Base-by-base conservation (phyloP, 2,329 filamentous ascomycete species). In the Exophiala bonariae region DNA sequence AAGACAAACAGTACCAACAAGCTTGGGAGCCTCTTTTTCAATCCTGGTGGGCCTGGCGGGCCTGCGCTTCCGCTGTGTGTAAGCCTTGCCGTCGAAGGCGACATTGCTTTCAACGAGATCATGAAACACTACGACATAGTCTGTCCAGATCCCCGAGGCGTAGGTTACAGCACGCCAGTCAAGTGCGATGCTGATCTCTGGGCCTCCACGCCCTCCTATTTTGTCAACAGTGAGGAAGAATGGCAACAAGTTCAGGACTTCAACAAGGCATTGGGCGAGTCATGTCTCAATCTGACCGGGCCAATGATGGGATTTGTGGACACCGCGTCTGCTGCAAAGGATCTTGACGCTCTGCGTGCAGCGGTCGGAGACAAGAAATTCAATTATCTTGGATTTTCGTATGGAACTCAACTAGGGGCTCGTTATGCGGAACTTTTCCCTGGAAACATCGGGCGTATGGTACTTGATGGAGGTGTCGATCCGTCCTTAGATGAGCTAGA, bases 401-500 rank as follows among this genome's bases (percentile, higher is more conserved):
- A 77, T 55, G 73, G 73, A 4, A 69, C 69, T 1, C 67, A 71
- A 52, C 60, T 76, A 13, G 73, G 69, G 17, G 61, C 64, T 6
- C 64, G 67, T 31, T 76, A 75, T 51, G 72, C 72, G 1, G 60
- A 68, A 47, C 61, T 75, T 2, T 77, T 66, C 55, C 73, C 74
- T 3, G 53, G 70, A 9, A 68, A 67, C 22, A 61, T 75, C 43
- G 58, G 72, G 5, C 60, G 66, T 2, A 63, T 75, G 52, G 67
- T 63, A 0, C 63, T 76, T n/a, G 73, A 76, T 59, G 73, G 71
- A 17, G 66, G 68, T 23, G 46, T 73, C 23, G 70, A 75, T 55
- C 72, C 72, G 54, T 65, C 65, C 2, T 64, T 66, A 38, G 50
- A 60, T 20, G 65, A 69, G 49, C 41, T 72, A 1, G 56, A 42